Conservation (phyloP, 305 asterid genomes). For the Lippia alba region DNA sequence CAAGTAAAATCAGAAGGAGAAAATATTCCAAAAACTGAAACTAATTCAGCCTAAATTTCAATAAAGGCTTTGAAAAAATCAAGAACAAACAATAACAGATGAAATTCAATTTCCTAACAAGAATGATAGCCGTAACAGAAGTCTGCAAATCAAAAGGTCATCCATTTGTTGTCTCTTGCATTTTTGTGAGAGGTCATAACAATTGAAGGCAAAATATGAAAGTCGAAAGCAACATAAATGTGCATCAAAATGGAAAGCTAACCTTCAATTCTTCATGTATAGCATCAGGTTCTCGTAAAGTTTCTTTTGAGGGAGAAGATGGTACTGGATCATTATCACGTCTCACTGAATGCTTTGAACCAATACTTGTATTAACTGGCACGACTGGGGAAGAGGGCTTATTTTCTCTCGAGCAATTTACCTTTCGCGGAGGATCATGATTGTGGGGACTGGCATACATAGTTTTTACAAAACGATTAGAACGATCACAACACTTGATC, state of each 20-base stretch:
- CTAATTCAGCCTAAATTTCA: too few relatives aligned
- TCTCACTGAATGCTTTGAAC: slow-evolving; percentile 38
- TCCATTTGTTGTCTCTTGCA: slow-evolving; percentile 9
- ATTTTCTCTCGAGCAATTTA: slow-evolving; percentile 55
- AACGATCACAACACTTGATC: slow-evolving; percentile 75
- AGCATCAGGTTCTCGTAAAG: slow-evolving; percentile 41
- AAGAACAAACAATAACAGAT: slow-evolving; percentile 4
- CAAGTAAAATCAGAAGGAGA: slow-evolving; percentile 18
- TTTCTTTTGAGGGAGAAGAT: slow-evolving; percentile 52
- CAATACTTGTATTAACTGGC: slow-evolving; percentile 44
- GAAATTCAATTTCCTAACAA: slow-evolving; percentile 2
- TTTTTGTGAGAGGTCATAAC: background rate
- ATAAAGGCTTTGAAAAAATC: background rate
- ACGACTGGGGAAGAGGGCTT: slow-evolving; percentile 45
- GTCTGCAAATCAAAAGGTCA: background rate
- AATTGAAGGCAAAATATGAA: slow-evolving; percentile 12
- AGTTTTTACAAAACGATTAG: slow-evolving; percentile 59
- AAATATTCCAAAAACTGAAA: slow-evolving; percentile 21
- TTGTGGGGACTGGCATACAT: slow-evolving; percentile 77
- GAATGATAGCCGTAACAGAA: slow-evolving; percentile 15
- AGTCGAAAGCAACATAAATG: slow-evolving; percentile 14
- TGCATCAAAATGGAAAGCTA: slow-evolving; percentile 28
- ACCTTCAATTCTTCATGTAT: slow-evolving; percentile 55
- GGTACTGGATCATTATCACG: slow-evolving; percentile 43
- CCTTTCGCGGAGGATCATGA: slow-evolving; percentile 79